Evolutionary conservation across 768 basidiomycete species (phyloP).

Genomic region (Mycena haematopus): DNA sequence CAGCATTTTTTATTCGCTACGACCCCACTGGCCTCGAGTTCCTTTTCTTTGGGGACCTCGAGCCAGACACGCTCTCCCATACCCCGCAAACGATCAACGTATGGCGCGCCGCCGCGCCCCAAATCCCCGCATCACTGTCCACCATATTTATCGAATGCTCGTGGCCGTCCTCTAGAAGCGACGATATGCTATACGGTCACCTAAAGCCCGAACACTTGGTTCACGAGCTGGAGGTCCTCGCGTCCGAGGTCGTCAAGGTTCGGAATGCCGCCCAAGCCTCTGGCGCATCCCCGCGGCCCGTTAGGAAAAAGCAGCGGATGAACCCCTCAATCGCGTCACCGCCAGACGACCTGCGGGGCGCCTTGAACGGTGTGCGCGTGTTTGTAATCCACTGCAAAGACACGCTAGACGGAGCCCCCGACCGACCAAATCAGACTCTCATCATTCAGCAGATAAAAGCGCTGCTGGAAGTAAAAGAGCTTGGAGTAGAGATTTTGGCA

Average conservation of each 20-base stretch:
- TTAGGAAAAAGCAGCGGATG: slow-evolving; percentile 47
- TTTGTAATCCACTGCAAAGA: slow-evolving; percentile 92
- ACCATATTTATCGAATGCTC: slow-evolving; percentile 97
- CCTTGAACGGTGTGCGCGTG: slow-evolving; percentile 67
- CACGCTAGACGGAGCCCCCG: slow-evolving; percentile 53
- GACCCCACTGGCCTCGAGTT: slow-evolving; percentile 70
- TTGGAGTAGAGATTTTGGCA: slow-evolving; percentile 75
- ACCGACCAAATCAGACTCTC: slow-evolving; percentile 62
- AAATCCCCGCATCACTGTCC: slow-evolving; percentile 70
- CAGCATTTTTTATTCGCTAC: slow-evolving; percentile 86
- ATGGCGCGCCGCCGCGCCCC: slow-evolving; percentile 83
- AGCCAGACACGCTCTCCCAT: slow-evolving; percentile 76
- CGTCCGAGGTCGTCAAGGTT: slow-evolving; percentile 64
- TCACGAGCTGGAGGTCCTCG: slow-evolving; percentile 75
- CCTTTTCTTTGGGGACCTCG: slow-evolving; percentile 94
- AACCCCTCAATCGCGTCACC: slow-evolving; percentile 45
- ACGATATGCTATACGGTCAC: slow-evolving; percentile 82
- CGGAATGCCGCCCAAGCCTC: slow-evolving; percentile 39
- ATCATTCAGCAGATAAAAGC: slow-evolving; percentile 77
- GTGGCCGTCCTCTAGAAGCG: slow-evolving; percentile 74
- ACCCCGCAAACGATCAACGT: slow-evolving; percentile 69
- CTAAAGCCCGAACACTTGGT: slow-evolving; percentile 81
- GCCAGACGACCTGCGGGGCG: slow-evolving; percentile 54
- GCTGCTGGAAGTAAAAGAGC: slow-evolving; percentile 61
- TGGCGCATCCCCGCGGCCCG: slow-evolving; percentile 35